Conservation (phyloP, 768 basidiomycete species). For the Boletellus ananiceps region DNA sequence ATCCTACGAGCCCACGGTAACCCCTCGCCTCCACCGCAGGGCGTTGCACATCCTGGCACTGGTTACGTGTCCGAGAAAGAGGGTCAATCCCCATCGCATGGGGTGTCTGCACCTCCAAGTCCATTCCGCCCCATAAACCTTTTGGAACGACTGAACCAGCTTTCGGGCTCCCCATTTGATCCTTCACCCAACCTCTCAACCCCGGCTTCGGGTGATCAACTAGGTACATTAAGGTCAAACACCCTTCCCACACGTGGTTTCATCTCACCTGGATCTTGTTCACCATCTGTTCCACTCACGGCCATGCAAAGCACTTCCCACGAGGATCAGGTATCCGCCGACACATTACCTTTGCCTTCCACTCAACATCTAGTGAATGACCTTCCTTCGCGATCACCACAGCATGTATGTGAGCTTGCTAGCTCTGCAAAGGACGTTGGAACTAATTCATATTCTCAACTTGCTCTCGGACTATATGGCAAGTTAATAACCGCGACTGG, state of each 20-base stretch:
- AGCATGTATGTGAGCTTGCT: slow-evolving; percentile 9
- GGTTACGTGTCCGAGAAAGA: slow-evolving; percentile 17
- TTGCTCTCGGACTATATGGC: neutral
- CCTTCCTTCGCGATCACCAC: slow-evolving; percentile 21
- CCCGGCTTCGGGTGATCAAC: slow-evolving; percentile 2
- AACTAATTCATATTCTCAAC: slow-evolving; percentile 1
- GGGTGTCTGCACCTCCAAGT: slow-evolving; percentile 24
- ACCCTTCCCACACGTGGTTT: slow-evolving; percentile 28
- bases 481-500: neutral
- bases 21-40: slow-evolving; percentile 61
- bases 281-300: slow-evolving; percentile 20
- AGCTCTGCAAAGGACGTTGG: slow-evolving; percentile 2
- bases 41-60: slow-evolving; percentile 13
- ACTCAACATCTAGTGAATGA: slow-evolving; percentile 16
- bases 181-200: neutral
- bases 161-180: slow-evolving; percentile 5
- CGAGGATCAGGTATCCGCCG: neutral
- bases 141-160: slow-evolving; percentile 24
- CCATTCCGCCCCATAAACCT: slow-evolving; percentile 32
- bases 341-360: slow-evolving; percentile 9
- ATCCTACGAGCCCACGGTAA: slow-evolving; percentile 70
- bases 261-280: slow-evolving; percentile 42
- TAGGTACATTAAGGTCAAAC: neutral
- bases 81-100: slow-evolving; percentile 13
- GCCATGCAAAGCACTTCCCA: slow-evolving; percentile 1